Conservation (phyloP, 2,329 filamentous ascomycete species). For the Davidsoniella virescens region DNA sequence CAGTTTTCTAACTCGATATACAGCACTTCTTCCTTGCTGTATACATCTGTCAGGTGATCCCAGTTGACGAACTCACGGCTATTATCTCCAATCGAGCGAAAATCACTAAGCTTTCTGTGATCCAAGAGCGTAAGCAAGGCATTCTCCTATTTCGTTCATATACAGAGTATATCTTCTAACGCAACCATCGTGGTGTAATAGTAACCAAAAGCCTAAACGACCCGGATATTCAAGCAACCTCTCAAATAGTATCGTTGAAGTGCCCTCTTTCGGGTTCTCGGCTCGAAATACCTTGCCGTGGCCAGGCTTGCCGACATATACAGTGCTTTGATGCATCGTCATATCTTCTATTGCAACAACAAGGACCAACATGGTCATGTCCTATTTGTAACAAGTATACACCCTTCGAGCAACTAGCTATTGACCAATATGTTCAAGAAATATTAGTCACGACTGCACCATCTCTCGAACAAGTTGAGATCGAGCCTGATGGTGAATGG, state of each 20-base stretch:
- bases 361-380: constrained; percentile 93
- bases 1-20: neutral
- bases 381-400: constrained; percentile 79
- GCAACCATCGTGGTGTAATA: constrained; percentile 23
- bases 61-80: constrained; percentile 54
- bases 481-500: constrained; percentile 81
- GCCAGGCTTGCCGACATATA: constrained; percentile 66
- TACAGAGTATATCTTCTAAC: too few species aligned
- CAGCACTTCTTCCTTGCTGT: constrained; percentile 59
- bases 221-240: constrained; percentile 76
- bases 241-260: constrained; percentile 76
- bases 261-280: constrained; percentile 80
- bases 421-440: constrained; percentile 80
- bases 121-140: constrained; percentile 57
- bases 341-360: constrained; percentile 86
- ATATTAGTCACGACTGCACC: constrained; percentile 61
- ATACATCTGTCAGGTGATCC: constrained; percentile 58
- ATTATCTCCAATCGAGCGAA: constrained; percentile 49
- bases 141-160: too few species aligned
- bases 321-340: constrained; percentile 91
- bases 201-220: constrained; percentile 71
- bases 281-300: constrained; percentile 65
- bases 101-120: constrained; percentile 65
- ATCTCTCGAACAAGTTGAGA: constrained; percentile 67
- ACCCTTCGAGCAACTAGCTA: constrained; percentile 63